Percentiles rank a stretch among this genome's conserved stretches.
Conservation (phyloP, 1,139 yeast species). For the Saccharomyces pastorianus region DNA sequence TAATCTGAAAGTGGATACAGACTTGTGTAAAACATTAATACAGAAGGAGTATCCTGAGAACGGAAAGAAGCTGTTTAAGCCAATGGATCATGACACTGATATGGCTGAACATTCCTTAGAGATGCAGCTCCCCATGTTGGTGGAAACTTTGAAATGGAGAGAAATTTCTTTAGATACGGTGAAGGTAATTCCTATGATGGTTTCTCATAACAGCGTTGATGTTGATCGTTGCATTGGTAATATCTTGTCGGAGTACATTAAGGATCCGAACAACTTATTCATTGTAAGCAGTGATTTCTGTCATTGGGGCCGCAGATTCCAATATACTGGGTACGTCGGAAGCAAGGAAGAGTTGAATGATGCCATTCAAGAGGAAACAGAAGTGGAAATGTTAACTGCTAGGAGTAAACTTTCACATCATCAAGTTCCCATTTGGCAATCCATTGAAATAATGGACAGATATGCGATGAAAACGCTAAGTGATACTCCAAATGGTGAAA, state of each 20-base stretch:
- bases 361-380: conserved; percentile 21
- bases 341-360: conserved; percentile 21
- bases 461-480: conserved; percentile 61
- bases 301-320: conserved; percentile 87
- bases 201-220: conserved; percentile 51
- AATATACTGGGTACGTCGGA: conserved; percentile 51
- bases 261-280: conserved; percentile 47
- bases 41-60: conserved; percentile 13
- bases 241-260: conserved; percentile 46
- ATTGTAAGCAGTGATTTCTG: conserved; percentile 87
- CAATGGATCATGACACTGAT: conserved; percentile 57
- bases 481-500: conserved; percentile 35
- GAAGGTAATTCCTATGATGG: conserved; percentile 67
- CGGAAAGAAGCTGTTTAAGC: conserved; percentile 37
- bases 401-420: conserved; percentile 19
- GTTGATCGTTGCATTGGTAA: conserved; percentile 43
- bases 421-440: conserved; percentile 48
- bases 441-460: conserved; percentile 65
- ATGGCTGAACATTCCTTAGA: conserved; percentile 89
- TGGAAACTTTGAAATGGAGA: conserved; percentile 46
- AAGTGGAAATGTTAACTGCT: conserved; percentile 22
- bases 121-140: conserved; percentile 70
- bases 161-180: conserved; percentile 37
- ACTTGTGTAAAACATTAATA: conserved; percentile 25
- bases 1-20: conserved; percentile 53